Evolutionary conservation across 129 eudicot genomes (phyloP).

Genomic region (Artemisia tridentata): DNA sequence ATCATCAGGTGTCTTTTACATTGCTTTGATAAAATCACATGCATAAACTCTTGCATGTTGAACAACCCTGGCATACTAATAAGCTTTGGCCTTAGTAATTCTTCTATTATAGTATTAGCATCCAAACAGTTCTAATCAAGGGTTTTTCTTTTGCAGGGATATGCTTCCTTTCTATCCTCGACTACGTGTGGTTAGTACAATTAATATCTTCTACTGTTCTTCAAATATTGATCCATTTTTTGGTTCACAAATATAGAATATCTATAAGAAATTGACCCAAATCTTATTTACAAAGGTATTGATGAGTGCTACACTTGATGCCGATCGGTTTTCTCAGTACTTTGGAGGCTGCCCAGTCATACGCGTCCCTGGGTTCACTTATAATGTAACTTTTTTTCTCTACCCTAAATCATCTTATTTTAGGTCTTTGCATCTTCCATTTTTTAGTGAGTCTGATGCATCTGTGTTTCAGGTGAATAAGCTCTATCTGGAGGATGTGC

Average conservation of each 20-base stretch:
- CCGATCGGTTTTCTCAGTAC: constrained; percentile 90
- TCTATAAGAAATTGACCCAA: neutral
- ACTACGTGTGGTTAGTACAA: constrained; percentile 76
- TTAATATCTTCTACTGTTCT: neutral
- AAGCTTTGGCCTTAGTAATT: neutral
- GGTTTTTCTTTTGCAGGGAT: constrained; percentile 59
- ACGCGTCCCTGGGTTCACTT: constrained; percentile 96
- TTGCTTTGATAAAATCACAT: constrained; percentile 17
- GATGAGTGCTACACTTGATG: constrained; percentile 99
- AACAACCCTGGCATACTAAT: neutral
- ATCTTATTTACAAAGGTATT: constrained; percentile 51
- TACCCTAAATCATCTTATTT: neutral
- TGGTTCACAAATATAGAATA: constrained; percentile 5
- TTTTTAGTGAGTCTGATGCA: neutral
- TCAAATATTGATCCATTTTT: neutral
- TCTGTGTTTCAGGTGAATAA: constrained; percentile 59
- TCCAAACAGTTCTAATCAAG: constrained; percentile 15
- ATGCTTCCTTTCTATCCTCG: constrained; percentile 87
- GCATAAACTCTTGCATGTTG: neutral
- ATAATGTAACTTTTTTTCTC: constrained; percentile 53
- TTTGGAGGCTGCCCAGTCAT: constrained; percentile 95
- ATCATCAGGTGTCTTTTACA: constrained; percentile 62
- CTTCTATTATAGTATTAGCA: constrained; percentile 1
- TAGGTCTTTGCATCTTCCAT: neutral
- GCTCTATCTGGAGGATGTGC: constrained; percentile 78